A percentile compares a stretch with the other conserved stretches of the same genome.
These are phyloP conservation scores for Xylaria sp. DNA, from an alignment of 2,329 filamentous ascomycete genomes.

Conservation along the genomic window DNA sequence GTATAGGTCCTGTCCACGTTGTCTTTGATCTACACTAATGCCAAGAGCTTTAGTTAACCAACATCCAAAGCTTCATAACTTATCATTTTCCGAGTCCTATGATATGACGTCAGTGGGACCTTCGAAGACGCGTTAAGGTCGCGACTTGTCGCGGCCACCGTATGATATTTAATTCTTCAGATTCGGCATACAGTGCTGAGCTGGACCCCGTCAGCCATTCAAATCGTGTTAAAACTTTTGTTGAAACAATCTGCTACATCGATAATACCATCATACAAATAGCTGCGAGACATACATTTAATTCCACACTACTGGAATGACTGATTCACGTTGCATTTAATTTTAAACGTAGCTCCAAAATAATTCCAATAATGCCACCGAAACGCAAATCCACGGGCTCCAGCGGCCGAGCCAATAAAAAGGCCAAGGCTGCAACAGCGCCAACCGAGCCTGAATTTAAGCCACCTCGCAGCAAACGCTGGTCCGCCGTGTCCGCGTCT, in stretches of 20 bases:
- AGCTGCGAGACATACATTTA: not conserved
- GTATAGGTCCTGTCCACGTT: no score
- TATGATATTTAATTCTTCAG: not conserved
- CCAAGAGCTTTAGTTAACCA: no score
- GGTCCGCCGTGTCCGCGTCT: slow-evolving; percentile 51
- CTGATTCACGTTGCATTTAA: not conserved
- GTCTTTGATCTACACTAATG: no score
- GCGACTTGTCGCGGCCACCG: not conserved
- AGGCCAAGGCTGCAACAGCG: slow-evolving; percentile 35
- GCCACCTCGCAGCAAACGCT: slow-evolving; percentile 46
- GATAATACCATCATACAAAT: not conserved
- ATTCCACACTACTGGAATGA: not conserved
- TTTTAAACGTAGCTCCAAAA: not conserved
- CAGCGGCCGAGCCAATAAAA: slow-evolving; percentile 38
- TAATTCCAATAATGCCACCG: slow-evolving; percentile 37
- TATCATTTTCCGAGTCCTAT: not conserved
- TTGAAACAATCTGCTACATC: not conserved
- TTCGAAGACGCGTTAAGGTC: slow-evolving; percentile 7
- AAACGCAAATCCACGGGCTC: slow-evolving; percentile 40
- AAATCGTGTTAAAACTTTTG: not conserved
- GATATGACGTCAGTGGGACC: slow-evolving; percentile 26
- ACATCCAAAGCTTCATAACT: not conserved
- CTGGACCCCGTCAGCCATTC: not conserved
- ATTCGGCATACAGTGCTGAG: not conserved
- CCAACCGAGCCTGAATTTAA: slow-evolving; percentile 17